Base-by-base conservation (phyloP, 192 early-diverging fungal genomes). In the Coemansia sp. region DNA sequence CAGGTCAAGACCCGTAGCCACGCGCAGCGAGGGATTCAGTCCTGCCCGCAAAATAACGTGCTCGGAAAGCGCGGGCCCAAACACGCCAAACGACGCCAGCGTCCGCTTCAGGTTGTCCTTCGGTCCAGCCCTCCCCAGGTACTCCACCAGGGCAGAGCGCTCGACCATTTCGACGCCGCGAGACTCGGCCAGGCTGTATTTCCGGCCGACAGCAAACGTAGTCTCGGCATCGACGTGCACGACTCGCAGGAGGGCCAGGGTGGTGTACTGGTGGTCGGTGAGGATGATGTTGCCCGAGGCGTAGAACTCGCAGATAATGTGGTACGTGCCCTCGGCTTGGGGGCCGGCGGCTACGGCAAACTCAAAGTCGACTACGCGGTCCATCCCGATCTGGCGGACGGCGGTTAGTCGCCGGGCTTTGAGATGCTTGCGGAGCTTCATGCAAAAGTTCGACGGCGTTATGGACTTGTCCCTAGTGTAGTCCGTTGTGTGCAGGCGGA, bases 261-360 rank as follows among this genome's bases (percentile, higher is more conserved):
- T 98, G 16, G 73, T 82, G 69, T 91, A 95, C 55, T 92, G 87
- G 37, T 89, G 83, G 84, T 96, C 92, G 7, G 96, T 96, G 66
- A 99, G 78, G 57, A 99, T 95, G 48, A 99, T 86, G 85, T 99
- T 99, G 2, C 97, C 97, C 47, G 89, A 84, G 57, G 91, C 86
- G 65, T 92, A 91, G 67, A 90, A 91, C 77, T 93, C 92, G 50
- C 86, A 83, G 61, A 94, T 85, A 18, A 93, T 77, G 59, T 93
- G 90, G 64, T 89, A 92, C 0, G 86, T 85, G 45, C 81, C 81
- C 38, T 83, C 81, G 8, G 53, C 64, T 16, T 69, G 33, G 0
- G 75, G 37, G 1, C 81, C 81, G 0, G 72, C 75, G 2, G 62
- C 66, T 25, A 73, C 79, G 9, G 86, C 95, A 88, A 99, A 99